These are phyloP conservation scores for Penicillium sp. DNA, from an alignment of 2,329 filamentous ascomycete species.

Conservation along the genomic window DNA sequence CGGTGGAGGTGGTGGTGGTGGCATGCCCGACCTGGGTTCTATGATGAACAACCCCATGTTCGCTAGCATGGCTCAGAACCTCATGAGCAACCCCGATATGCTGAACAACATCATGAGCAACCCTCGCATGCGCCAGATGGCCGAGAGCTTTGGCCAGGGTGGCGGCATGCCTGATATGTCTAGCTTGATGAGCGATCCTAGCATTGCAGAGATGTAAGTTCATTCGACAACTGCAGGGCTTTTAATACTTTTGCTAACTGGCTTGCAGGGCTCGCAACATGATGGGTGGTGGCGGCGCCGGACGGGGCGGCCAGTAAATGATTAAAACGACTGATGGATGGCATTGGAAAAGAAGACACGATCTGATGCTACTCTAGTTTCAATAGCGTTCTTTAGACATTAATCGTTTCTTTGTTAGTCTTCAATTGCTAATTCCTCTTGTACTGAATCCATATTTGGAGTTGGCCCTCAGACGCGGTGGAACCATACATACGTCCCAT, in stretches of 20 bases:
- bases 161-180: slow-evolving; percentile 88
- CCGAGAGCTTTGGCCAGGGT: slow-evolving; percentile 68
- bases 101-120: slow-evolving; percentile 94
- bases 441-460: background rate
- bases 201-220: slow-evolving; percentile 87
- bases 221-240: background rate
- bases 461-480: no score
- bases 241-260: slow-evolving; percentile 3
- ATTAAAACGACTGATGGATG: slow-evolving; percentile 15
- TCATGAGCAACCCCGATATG: slow-evolving; percentile 95
- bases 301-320: slow-evolving; percentile 28
- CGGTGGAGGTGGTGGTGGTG: slow-evolving; percentile 57
- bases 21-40: slow-evolving; percentile 79
- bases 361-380: slow-evolving; percentile 21
- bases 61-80: slow-evolving; percentile 89
- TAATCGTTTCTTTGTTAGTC: slow-evolving; percentile 1
- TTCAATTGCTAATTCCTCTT: background rate
- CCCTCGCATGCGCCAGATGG: slow-evolving; percentile 83
- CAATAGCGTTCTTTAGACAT: slow-evolving; percentile 20
- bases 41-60: slow-evolving; percentile 99
- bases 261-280: slow-evolving; percentile 61
- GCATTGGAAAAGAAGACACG: slow-evolving; percentile 17
- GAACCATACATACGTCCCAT: no score
- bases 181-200: slow-evolving; percentile 86
- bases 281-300: slow-evolving; percentile 56